Base-by-base conservation (phyloP, 768 basidiomycete genomes). In the Boletus barrowsii region DNA sequence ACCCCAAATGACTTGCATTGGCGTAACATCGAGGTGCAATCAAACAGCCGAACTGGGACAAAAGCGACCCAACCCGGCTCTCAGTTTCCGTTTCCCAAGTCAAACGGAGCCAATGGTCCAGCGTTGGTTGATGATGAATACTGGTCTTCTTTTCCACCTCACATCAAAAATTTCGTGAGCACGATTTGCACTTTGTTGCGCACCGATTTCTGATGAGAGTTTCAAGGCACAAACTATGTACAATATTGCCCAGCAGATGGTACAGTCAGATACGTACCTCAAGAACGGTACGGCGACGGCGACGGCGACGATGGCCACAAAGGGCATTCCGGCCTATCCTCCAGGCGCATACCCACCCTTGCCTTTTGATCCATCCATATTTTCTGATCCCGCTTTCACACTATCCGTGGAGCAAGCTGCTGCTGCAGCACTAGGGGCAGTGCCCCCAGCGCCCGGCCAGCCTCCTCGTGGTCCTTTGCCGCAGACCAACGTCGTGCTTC, bases 141-240 rank as follows among this genome's bases (percentile, higher is more conserved):
- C 65, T 86, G 86, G 87, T 79, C 82, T 44, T 79, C 81, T 37
- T 76, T 88, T 42, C 86, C 87, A 36, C 77, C 81, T 22, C 83
- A 87, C 62, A 78, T 87, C 55, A 79, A 84, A 64, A 83, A 79
- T 57, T 88, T 88, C 68, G 85, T 88, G 66, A 75, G 83, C 58
- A 62, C 52, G 60, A 68, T 68, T 60, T 62, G 61, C 59, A 57
- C 62, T 63, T 35, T 47, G 42, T 42, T 45, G 48, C 15, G 22
- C 63, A 54, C 57, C 59, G 57, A 67, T 18, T 53, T 51, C 66
- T 73, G 70, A 73, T 65, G 58, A 66, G 58, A 63, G 64, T 59
- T 43, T 62, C 51, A 76, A 83, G 75, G 79, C 82, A 53, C 76
- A 80, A 71, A 80, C 82, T 9, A 83, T 86, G 83, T 83, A 84